Evolutionary conservation across 1,139 yeast genomes (phyloP), one percentile per base, ranked within the genome.

Genomic region (Pichia terricola): DNA sequence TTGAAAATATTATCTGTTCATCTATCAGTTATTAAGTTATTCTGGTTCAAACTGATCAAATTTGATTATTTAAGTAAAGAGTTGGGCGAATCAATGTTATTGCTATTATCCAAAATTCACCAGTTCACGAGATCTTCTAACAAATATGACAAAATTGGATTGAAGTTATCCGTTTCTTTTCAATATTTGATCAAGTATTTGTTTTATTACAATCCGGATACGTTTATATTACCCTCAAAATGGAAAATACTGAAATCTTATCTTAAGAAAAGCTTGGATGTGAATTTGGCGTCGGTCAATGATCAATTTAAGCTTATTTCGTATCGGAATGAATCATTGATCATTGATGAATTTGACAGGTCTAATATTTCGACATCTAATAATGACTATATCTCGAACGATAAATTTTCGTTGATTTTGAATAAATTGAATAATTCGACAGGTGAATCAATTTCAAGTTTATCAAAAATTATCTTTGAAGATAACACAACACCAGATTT

Each of bases 211-310:
- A 72, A 81, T 69, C 54, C 79, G 58, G 88, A 84, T 54, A 73
- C 81, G 4, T 87, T 88, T 54, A 78, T 88, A n/a, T 70, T 85
- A 35, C 94, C 96, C 0, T 73, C 71, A 43, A 72, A 69, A 46
- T 88, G 96, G 96, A 68, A 72, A 11, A 58, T 72, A 5, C 64
- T 84, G 41, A 79, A 79, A 40, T 69, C 74, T 1, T 73, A 77
- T 9, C 59, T 85, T 51, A 66, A 60, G 56, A 73, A 60, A 38
- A 64, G 68, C 11, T 55, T 70, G 43, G 65, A 58, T 41, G 51
- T 53, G 39, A 66, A 62, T 50, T 63, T 62, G 39, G 67, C 65
- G 35, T 66, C 66, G 16, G 64, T 73, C 1, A 63, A 65, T 34
- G 74, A 72, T 40, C 81, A 79, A 44, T 70, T 80, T 43, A 79